Evolutionary conservation across 306 rosid genomes (phyloP), one percentile per base, ranked within the genome.

Genomic region (Glycine soja): DNA sequence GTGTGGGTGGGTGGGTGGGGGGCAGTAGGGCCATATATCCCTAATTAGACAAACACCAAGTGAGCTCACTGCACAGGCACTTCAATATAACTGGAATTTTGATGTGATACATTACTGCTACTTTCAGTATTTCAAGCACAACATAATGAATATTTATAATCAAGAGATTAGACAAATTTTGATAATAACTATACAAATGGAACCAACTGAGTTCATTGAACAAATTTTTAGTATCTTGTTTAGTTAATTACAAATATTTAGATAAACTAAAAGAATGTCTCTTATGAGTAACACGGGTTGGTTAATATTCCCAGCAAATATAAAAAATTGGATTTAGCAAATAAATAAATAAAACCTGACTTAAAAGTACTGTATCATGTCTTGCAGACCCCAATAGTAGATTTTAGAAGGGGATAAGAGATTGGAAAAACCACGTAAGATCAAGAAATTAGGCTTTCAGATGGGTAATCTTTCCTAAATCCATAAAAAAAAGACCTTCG

Each of bases 21-120:
- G 30, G 30, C 30, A 24, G 30, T 70, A 74, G 62, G 14, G 38
- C 40, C 58, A 67, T 36, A 47, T n/a, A 78, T 19, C 36, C 32
- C 61, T 65, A 67, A 70, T 82, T 61, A 80, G 19, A 83, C 79
- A 65, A 77, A 47, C 19, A 70, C 40, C 79, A 73, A 80, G 73
- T 51, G 62, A 84, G 47, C 63, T 62, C 72, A 52, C 15, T 24
- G 59, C 53, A 82, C 46, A 45, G 51, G 13, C 66, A 64, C 77
- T 58, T 80, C 50, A 59, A 83, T 48, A 8, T 5, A 67, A 70
- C 34, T 67, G 67, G 59, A 47, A 65, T 73, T 73, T 68, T 30
- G 76, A 78, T 67, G 46, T 46, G 69, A 63, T 74, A 78, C 58
- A 62, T 30, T 10, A 75, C 78, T 65, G 36, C 59, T 61, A 57